Conservation (phyloP, 2,329 filamentous ascomycete species). For the Alternaria triticina region DNA sequence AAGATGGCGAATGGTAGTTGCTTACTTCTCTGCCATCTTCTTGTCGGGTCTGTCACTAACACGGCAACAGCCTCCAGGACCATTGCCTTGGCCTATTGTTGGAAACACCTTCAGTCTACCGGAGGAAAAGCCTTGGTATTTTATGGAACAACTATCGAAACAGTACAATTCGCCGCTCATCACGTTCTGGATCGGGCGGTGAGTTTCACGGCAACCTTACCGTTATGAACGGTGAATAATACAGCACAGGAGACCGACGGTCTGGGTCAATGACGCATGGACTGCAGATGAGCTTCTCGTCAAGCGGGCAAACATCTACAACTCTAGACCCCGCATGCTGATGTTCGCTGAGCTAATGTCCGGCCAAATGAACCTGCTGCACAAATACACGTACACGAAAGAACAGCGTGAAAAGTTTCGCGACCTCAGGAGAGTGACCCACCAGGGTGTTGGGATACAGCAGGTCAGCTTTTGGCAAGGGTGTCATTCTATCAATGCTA, state of each 20-base stretch:
- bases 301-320: constrained; percentile 60
- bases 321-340: constrained; percentile 56
- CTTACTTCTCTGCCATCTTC: background rate
- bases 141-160: constrained; percentile 61
- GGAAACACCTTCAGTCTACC: constrained; percentile 64
- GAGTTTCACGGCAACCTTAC: fast-evolving
- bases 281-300: constrained; percentile 62
- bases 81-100: constrained; percentile 60
- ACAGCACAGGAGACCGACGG: constrained; percentile 34
- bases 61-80: constrained; percentile 58
- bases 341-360: constrained; percentile 50
- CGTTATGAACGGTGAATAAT: background rate
- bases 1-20: constrained; percentile 54
- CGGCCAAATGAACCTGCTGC: constrained; percentile 43
- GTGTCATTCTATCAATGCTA: background rate
- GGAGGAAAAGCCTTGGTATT: constrained; percentile 63
- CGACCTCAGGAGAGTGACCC: constrained; percentile 39
- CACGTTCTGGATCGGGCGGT: constrained; percentile 60
- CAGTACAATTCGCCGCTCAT: constrained; percentile 58
- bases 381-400: constrained; percentile 40
- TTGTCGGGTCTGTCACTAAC: background rate
- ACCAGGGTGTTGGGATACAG: constrained; percentile 52
- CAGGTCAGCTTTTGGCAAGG: constrained; percentile 53
- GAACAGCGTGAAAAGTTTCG: constrained; percentile 39
- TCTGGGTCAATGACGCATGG: constrained; percentile 54